Evolutionary conservation across 2,329 filamentous ascomycete species (phyloP), one percentile per base, ranked within the genome.

Genomic region (Harringtonia aguacate): DNA sequence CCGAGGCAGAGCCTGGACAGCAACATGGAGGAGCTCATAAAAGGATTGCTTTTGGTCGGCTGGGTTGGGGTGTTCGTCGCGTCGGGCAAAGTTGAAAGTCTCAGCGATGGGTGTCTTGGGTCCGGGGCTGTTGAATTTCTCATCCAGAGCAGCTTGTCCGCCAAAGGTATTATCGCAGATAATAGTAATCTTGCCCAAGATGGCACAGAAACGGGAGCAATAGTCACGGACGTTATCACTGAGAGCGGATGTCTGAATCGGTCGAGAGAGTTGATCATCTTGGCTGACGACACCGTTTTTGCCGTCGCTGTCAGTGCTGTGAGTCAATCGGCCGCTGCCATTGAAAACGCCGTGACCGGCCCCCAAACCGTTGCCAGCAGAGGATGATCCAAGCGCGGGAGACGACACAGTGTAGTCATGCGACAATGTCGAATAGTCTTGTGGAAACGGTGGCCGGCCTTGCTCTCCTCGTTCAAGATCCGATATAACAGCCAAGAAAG

Each of bases 81-180:
- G 81, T 44, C 87, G 77, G 27, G 80, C 73, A 59, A 98, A 95
- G 51, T 84, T 90, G 61, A 98, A 98, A 0, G 88, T 89, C 47
- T 97, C 92, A 1, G 89, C 75, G 53, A 97, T 90, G 2, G 94
- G 92, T 0, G 92, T 98, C 61, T 97, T 97, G 0, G 92, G 89
- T 0, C 85, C 84, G 9, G 84, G 78, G 37, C 84, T 81, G 48
- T 77, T 85, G 58, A 97, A 95, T 58, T 95, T 97, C 61, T 98
- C 94, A 56, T 98, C 92, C 39, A 97, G 64, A 0, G 87, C 86
- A 28, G 90, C 92, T 65, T 98, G 92, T 1, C 92, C 92, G 41
- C 92, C 94, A 65, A 98, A 98, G 0, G 90, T 85, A 55, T 95
- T 92, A 61, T 98, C 92, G 62, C 92, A 98, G 29, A 97, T 82